Evolutionary conservation across 2,329 filamentous ascomycete genomes (phyloP).

Genomic region (Sclerotinia glacialis): DNA sequence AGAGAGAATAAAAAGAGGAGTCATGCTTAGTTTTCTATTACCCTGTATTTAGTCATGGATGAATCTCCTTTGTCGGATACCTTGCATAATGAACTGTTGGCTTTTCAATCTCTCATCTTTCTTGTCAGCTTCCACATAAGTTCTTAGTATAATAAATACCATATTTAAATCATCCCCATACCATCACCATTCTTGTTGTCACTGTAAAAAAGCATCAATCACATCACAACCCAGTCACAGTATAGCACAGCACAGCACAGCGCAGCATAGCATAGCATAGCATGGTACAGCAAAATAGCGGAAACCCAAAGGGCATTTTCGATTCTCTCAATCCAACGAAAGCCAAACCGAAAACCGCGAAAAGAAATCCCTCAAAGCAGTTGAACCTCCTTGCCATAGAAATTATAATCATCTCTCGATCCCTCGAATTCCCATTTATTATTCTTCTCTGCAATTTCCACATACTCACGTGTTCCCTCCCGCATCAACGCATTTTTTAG

Average conservation of each 20-base stretch:
- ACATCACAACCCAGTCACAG: neutral
- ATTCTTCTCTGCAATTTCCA: neutral
- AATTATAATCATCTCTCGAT: neutral
- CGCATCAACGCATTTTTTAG: neutral
- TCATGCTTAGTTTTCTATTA: conserved; percentile 17
- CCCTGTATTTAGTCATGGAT: conserved; percentile 6
- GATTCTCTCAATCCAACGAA: conserved; percentile 2
- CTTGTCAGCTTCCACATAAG: neutral
- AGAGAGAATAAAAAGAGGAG: conserved; percentile 59
- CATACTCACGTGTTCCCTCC: neutral
- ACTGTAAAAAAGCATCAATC: neutral
- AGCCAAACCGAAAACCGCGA: neutral
- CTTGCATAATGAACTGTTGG: neutral
- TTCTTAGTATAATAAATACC: neutral
- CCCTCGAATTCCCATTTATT: neutral
- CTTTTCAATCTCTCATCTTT: neutral
- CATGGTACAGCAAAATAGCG: neutral
- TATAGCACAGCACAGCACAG: neutral
- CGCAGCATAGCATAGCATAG: neutral
- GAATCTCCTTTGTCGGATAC: neutral
- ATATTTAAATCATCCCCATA: neutral
- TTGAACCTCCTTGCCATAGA: neutral
- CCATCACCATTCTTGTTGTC: neutral
- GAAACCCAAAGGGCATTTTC: conserved; percentile 1
- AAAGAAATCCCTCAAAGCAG: neutral